These are phyloP conservation scores for Tolypocladium guangdongense DNA, from an alignment of 2,329 filamentous ascomycete genomes.

Conservation along the genomic window DNA sequence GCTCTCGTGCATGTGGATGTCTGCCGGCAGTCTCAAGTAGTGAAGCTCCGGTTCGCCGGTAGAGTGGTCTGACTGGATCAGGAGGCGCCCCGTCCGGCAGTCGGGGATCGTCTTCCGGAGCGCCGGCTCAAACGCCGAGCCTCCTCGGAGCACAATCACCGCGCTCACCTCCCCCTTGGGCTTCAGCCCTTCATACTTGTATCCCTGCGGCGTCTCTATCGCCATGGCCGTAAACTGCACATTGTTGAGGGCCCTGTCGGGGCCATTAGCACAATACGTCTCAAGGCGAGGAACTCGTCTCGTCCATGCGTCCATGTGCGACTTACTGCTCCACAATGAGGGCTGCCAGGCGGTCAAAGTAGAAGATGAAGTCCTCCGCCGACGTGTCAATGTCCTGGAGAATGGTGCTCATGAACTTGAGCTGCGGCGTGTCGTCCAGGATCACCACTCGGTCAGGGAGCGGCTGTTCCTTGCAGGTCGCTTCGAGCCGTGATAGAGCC, in stretches of 20 bases:
- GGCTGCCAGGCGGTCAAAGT: conserved; percentile 83
- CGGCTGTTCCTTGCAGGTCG: conserved; percentile 58
- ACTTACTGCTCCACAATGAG: conserved; percentile 68
- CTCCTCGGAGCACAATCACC: conserved; percentile 79
- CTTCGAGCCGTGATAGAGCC: conserved; percentile 65
- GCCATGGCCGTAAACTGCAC: conserved; percentile 53
- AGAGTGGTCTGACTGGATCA: conserved; percentile 80
- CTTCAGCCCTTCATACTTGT: conserved; percentile 60
- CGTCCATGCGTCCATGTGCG: neutral
- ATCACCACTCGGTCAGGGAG: conserved; percentile 66
- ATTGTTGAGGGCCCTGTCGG: conserved; percentile 60
- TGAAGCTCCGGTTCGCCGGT: conserved; percentile 90
- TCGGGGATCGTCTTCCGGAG: conserved; percentile 86
- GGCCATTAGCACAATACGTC: conserved; percentile 4
- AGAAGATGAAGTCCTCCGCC: conserved; percentile 91
- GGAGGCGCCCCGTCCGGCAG: conserved; percentile 74
- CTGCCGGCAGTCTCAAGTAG: conserved; percentile 68
- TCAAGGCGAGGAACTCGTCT: neutral
- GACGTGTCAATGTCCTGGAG: conserved; percentile 69
- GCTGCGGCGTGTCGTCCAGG: conserved; percentile 66
- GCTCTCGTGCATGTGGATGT: conserved; percentile 64
- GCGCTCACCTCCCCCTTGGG: conserved; percentile 69
- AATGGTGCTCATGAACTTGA: conserved; percentile 82
- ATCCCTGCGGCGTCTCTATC: conserved; percentile 61
- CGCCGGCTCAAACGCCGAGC: conserved; percentile 78